phyloP scores from a whole-genome alignment of 257 asterid species.

The Solanum pennellii region DNA sequence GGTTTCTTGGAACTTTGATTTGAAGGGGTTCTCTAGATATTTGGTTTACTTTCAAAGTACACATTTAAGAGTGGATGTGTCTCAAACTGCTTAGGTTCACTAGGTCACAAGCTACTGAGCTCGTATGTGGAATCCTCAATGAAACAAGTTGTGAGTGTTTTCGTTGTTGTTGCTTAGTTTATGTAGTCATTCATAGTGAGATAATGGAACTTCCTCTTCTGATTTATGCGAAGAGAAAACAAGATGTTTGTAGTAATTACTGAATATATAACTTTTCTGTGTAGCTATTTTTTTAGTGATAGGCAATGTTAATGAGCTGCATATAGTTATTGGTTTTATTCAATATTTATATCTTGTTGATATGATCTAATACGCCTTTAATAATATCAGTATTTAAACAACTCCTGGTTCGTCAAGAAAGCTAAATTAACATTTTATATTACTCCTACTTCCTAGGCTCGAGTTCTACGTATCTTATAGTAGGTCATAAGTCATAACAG shows the following conservation, averaged over 20 bases:
- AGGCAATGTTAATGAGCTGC: not conserved
- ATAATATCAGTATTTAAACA: not conserved
- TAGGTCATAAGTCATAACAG: too few species aligned
- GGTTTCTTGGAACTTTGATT: not conserved
- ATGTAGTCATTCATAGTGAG: too few species aligned
- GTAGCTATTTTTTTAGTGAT: not conserved
- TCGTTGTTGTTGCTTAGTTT: too few species aligned
- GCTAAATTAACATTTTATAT: not conserved
- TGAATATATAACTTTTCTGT: not conserved
- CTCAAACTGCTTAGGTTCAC: not conserved
- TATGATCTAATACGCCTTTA: not conserved
- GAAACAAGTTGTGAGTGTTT: not conserved
- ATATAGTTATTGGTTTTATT: not conserved
- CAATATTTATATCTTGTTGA: not conserved
- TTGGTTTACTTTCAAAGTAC: not conserved
- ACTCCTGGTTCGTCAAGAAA: not conserved
- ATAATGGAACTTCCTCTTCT: not conserved
- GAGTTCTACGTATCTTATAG: not conserved
- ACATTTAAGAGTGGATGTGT: not conserved
- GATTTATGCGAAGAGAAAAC: not conserved
- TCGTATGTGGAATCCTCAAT: not conserved
- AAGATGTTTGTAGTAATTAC: not conserved
- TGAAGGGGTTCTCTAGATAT: not conserved
- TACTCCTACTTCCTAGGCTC: not conserved
- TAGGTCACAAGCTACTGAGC: not conserved